Conservation (phyloP, 2,329 filamentous ascomycete species). For the Paecilomyces fulvus region DNA sequence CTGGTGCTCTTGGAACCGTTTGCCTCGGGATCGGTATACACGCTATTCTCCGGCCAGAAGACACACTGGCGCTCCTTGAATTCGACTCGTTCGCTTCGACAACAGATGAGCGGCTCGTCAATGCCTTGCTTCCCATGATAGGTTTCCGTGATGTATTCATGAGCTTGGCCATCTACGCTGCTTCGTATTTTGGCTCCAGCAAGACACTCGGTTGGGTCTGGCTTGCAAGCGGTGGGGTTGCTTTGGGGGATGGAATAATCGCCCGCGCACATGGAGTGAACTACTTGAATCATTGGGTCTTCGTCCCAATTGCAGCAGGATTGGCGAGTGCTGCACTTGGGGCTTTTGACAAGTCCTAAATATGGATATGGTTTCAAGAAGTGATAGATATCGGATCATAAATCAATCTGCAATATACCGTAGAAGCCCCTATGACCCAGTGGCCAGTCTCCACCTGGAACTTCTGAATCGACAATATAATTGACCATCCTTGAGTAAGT, state of each 20-base stretch:
- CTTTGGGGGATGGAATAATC: neutral
- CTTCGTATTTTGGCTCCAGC: neutral
- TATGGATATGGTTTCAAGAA: neutral
- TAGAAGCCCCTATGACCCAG: too few species aligned
- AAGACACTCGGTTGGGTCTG: neutral
- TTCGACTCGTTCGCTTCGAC: neutral
- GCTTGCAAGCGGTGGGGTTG: neutral
- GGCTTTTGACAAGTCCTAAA: neutral
- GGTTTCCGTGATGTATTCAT: neutral
- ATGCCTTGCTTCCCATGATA: neutral
- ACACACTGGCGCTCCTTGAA: neutral
- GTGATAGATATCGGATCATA: neutral
- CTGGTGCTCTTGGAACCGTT: neutral
- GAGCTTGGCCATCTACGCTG: neutral
- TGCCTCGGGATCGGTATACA: neutral
- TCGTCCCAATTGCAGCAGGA: neutral
- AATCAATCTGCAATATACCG: neutral
- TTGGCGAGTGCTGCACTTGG: neutral
- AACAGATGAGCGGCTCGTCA: neutral
- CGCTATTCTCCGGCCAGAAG: neutral
- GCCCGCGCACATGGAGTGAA: neutral
- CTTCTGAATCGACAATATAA: too few species aligned
- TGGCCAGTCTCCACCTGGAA: too few species aligned
- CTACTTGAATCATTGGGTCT: neutral
- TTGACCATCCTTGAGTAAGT: too few species aligned